Evolutionary conservation across 495 filamentous ascomycete genomes (phyloP), one percentile per base, ranked within the genome.

Genomic region (Bacidia rubella): DNA sequence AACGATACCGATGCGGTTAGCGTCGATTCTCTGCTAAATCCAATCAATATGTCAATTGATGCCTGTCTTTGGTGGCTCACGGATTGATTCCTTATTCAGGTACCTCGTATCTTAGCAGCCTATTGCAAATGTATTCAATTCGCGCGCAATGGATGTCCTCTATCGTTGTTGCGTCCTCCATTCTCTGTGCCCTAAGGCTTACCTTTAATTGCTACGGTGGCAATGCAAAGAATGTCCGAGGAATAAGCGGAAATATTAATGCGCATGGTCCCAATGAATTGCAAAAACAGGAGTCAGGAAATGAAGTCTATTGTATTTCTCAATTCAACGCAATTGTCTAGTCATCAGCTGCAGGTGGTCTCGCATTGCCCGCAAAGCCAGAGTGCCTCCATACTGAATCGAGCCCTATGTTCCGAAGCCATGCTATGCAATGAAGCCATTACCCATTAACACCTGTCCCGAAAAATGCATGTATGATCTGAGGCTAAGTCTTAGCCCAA

Each of bases 401-500:
- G 9, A 44, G 41, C 27, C 32, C 25, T 50, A 7, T 25, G 9
- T 27, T 29, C 26, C 47, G 15, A 22, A 38, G 27, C 47, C 47
- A 50, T 50, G 47, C 47, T 9, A 38, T 32, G 12, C 1, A 17
- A 11, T 7, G 38, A n/a, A 17, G 9, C 17, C 27, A 47, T 24
- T 47, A 17, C 23, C n/a, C 47, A 24, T 17, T 50, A 50, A 50
- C 47, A 50, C 47, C 47, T 19, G 11, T 15, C 23, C 19, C 25
- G 20, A 19, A n/a, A 50, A 35, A 38, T 50, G 32, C 47, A 50
- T 35, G 7, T 19, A 1, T 11, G 10, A 20, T 38, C 10, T 2
- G n/a, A 17, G n/a, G 29, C 47, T 35, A n/a, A 17, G n/a, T 17
- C n/a, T 21, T 38, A 38, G 29, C 21, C 1, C 32, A 38, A n/a